Evolutionary conservation across 2,329 filamentous ascomycete species (phyloP), one percentile per base, ranked within the genome.

Genomic region (Colletotrichum echinochloae): DNA sequence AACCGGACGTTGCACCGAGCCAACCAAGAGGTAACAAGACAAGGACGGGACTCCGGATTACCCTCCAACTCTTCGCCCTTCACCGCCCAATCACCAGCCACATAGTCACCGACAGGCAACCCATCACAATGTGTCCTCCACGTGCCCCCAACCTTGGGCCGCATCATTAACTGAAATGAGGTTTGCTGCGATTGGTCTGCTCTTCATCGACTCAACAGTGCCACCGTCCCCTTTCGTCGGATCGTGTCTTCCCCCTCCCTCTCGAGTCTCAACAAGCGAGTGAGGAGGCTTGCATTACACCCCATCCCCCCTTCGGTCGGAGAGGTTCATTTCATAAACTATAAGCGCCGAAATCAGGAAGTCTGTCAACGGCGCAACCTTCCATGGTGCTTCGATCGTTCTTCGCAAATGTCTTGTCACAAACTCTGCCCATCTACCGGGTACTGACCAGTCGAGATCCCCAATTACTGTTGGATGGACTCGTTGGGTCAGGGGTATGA

Each of bases 401-500:
- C 52, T 60, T 69, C 61, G 54, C 37, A 59, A 54, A 60, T 44
- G 51, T 51, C 41, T 67, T 57, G 33, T 44, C 59, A 41, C 49
- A 63, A 67, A 62, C 57, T 37, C 26, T 62, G 28, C 60, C 26
- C 51, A 67, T 49, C 23, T 63, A 48, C 33, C 26, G 20, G 20
- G 18, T 57, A 48, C 33, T 26, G 20, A 23, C 33, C 33, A n/a
- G 48, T 28, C 9, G 18, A 7, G 28, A 39, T 26, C 51, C 26
- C 16, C 39, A n/a, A 46, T 23, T 12, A 37, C 56, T 41, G 33
- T 57, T 30, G 51, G 52, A 67, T 35, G 65, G 65, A n/a, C 51
- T 51, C 28, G 41, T 33, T 44, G 65, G 48, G 51, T 48, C 26
- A 55, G 28, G 26, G n/a, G 18, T 23, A 7, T 5, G 55, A 23